Evolutionary conservation across 371 early-diverging fungal species (phyloP), one percentile per base, ranked within the genome.

Genomic region (Syncephalastrum racemosum): DNA sequence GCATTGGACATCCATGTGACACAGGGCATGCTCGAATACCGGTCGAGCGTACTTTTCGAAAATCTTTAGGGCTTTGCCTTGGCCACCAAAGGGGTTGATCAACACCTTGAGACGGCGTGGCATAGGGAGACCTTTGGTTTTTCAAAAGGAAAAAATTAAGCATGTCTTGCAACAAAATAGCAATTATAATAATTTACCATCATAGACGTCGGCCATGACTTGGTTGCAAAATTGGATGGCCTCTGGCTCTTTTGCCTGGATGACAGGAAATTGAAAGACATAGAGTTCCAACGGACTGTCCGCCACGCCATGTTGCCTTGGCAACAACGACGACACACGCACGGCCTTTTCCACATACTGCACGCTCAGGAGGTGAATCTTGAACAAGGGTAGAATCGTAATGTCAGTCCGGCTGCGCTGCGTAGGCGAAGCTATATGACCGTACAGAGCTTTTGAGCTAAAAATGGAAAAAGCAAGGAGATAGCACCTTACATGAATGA

Each of bases 31-130:
- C 41, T 77, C 75, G 62, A 92, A 75, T 40, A 92, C 70, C 1
- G 91, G 90, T 36, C 68, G 60, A 3, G 89, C 83, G 53, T 79
- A 61, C n/a, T 64, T 56, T 41, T 83, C 65, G 67, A 80, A 90
- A 19, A 83, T 78, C 22, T 72, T 67, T 18, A 61, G 64, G 10
- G 90, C 89, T 42, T 83, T 77, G 27, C 85, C 85, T 48, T 84
- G 84, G 4, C 93, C 93, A 52, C 89, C 82, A 66, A 85, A 85
- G 0, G 93, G 93, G 59, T 92, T 92, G 18, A 90, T 71, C 14
- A 92, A 61, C 4, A 87, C 77, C 56, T 81, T 79, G 43, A 80
- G 62, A 47, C 73, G 73, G 27, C 36, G 36, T 7, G 10, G 10
- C 36, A 31, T 31, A 12, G 36, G 36, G 2, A 31, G 36, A 31